Evolutionary conservation across 2,329 filamentous ascomycete genomes (phyloP), one percentile per base, ranked within the genome.

Genomic region (Colletotrichum plurivorum): DNA sequence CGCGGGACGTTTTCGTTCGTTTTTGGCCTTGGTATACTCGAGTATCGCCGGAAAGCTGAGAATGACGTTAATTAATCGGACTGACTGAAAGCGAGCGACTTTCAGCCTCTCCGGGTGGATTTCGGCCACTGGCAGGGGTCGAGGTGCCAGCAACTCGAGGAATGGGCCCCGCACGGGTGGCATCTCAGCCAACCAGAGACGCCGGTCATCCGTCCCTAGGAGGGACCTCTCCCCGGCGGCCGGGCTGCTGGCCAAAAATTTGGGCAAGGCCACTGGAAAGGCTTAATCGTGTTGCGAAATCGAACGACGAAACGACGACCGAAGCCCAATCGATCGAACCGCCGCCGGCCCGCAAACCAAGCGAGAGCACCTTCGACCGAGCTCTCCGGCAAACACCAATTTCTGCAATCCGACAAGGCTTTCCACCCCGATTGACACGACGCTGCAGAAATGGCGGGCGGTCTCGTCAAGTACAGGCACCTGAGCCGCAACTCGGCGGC

Each of bases 401-500:
- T 25, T 25, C 5, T 25, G 22, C 22, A 25, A 25, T 15, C 41
- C 5, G 13, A 15, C 41, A 43, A 41, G 13, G 9, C 39, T 15
- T 15, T 41, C 41, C 54, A 54, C 10, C 31, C 52, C 36, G 46
- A 59, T 54, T 53, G 48, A 59, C 48, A 64, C 61, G 41, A 60
- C 22, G 13, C n/a, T 69, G 25, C 56, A 60, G 61, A 51, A 74
- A 97, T 98, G 95, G 94, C 94, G 73, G 94, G 94, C 76, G 94
- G 93, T 73, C 87, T 90, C 73, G 88, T 94, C 80, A 97, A 94
- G 84, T 97, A 95, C 84, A 92, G 96, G 75, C 93, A 97, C 82
- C 86, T 99, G 71, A 91, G 91, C 82, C 94, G 96, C 75, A 88
- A 90, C 74, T 97, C 94, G 59, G 86, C 95, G 63, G 96, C 98